Percentiles rank a stretch among this genome's conserved stretches.
These are phyloP conservation scores for Lipomyces yamanashiensis DNA, from an alignment of 805 yeast species.

Conservation along the genomic window DNA sequence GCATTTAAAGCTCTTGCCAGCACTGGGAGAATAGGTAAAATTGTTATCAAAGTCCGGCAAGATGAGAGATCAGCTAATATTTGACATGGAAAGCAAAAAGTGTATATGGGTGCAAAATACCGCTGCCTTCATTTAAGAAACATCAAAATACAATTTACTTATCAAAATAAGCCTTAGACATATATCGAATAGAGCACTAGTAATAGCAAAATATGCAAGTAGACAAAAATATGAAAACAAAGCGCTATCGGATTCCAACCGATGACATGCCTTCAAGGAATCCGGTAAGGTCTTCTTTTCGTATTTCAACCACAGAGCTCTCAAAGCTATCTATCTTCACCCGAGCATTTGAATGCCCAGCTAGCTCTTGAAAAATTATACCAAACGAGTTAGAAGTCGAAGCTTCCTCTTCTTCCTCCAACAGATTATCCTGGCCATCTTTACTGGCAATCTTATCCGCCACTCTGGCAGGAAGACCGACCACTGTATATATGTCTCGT, in stretches of 20 bases:
- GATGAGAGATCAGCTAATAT: background rate
- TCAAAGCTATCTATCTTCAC: constrained; percentile 94
- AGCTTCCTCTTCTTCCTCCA: constrained; percentile 46
- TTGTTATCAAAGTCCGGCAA: constrained; percentile 7
- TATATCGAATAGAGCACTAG: background rate
- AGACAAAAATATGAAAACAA: background rate
- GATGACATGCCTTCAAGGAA: constrained; percentile 79
- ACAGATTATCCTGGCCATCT: constrained; percentile 41
- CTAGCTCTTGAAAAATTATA: constrained; percentile 87
- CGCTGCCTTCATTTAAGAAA: too few relatives aligned
- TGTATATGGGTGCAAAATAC: background rate
- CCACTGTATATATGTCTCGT: constrained; percentile 39
- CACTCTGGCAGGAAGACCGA: constrained; percentile 23
- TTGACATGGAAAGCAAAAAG: background rate
- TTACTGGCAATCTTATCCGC: constrained; percentile 39
- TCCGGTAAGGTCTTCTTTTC: constrained; percentile 84
- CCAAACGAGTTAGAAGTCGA: constrained; percentile 80
- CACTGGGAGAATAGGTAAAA: constrained; percentile 10
- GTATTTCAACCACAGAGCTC: constrained; percentile 86
- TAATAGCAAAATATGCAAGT: background rate
- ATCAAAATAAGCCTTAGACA: background rate
- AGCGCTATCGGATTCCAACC: constrained; percentile 16
- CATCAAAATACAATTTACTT: constrained; percentile 2
- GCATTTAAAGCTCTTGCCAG: constrained; percentile 20
- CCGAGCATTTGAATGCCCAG: constrained; percentile 81